These are phyloP conservation scores for Pichia scutulata DNA, from an alignment of 805 yeast species.

Conservation along the genomic window DNA sequence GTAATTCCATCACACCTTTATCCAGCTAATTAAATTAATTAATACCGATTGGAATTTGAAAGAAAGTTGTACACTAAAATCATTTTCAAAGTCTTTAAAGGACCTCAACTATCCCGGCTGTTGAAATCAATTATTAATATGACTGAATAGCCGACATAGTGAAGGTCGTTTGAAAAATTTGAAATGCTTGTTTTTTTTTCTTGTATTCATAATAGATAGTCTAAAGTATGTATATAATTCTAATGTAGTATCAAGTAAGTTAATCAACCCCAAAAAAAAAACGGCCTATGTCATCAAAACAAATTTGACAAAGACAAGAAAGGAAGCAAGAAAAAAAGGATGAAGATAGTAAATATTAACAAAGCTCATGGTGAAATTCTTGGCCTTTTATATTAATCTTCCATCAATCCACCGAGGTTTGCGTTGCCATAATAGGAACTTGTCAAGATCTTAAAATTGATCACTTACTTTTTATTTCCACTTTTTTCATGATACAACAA, in stretches of 20 bases:
- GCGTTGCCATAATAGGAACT: too few species aligned
- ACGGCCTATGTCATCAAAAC: neutral
- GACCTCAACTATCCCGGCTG: constrained; percentile 14
- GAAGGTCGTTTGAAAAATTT: constrained; percentile 2
- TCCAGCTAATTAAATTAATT: too few species aligned
- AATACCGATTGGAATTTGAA: too few species aligned
- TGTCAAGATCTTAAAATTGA: too few species aligned
- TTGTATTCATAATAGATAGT: neutral
- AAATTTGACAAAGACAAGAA: neutral
- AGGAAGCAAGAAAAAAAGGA: neutral
- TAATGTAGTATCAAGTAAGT: too few species aligned
- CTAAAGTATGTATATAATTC: neutral
- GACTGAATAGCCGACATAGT: constrained; percentile 5
- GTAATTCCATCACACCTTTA: too few species aligned
- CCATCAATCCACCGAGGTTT: too few species aligned
- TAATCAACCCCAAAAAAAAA: too few species aligned
- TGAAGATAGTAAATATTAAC: too few species aligned
- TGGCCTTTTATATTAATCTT: neutral
- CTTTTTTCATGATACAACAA: too few species aligned
- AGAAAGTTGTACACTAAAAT: neutral
- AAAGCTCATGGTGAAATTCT: neutral
- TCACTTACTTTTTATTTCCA: too few species aligned
- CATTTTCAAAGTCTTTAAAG: neutral
- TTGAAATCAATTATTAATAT: neutral
- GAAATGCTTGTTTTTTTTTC: neutral